These are phyloP conservation scores for Microsporum audouinii DNA, from an alignment of 2,329 filamentous ascomycete species.

Conservation along the genomic window DNA sequence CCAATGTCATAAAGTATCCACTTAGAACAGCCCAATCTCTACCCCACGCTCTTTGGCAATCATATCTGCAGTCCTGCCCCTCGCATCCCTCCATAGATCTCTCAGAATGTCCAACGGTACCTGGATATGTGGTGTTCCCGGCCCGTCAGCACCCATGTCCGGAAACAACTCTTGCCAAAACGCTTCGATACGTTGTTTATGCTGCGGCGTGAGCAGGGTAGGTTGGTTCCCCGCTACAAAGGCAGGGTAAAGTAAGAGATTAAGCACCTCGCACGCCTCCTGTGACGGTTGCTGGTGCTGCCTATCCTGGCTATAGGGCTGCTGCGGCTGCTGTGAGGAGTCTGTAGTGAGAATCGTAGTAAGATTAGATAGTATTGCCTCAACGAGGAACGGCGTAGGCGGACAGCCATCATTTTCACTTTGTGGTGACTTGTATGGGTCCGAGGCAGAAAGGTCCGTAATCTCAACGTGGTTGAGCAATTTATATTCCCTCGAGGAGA, in stretches of 20 bases:
- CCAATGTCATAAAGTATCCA: background rate
- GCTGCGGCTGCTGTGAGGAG: background rate
- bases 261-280: constrained; percentile 5
- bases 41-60: constrained; percentile 9
- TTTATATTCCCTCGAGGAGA: constrained; percentile 6
- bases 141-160: background rate
- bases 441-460: background rate
- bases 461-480: background rate
- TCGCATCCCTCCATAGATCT: constrained; percentile 6
- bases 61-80: constrained; percentile 6
- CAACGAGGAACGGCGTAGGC: background rate
- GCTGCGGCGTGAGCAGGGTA: background rate
- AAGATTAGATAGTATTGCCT: background rate
- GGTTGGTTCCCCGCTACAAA: constrained; percentile 10
- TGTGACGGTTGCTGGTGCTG: background rate
- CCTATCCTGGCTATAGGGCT: too few relatives aligned
- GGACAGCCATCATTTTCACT: background rate
- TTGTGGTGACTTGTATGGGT: background rate
- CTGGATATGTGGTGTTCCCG: constrained; percentile 2
- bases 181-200: constrained; percentile 6
- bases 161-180: constrained; percentile 10
- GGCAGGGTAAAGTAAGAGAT: constrained; percentile 11
- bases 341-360: background rate
- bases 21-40: constrained; percentile 10
- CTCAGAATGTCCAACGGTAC: constrained; percentile 8